A percentile compares a stretch with the other conserved stretches of the same genome.
Evolutionary conservation across 129 eudicot genomes (phyloP).

Genomic region (Flaveria bidentis): DNA sequence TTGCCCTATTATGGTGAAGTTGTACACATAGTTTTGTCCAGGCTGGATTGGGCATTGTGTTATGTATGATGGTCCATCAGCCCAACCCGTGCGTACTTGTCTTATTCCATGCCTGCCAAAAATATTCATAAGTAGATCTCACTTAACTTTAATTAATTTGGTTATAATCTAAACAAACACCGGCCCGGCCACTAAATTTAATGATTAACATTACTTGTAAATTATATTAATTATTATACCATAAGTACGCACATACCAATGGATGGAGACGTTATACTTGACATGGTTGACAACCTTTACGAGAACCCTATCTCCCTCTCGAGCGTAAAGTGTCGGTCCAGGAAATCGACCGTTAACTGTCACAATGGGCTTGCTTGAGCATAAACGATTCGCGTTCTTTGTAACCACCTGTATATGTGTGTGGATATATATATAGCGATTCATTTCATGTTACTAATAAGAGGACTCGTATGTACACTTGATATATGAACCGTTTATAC

Average conservation of each 20-base stretch:
- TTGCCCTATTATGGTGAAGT: conserved; percentile 73
- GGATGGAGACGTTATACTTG: conserved; percentile 65
- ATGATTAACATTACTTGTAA: neutral
- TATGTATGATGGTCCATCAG: conserved; percentile 74
- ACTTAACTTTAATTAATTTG: no score
- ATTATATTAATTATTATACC: neutral
- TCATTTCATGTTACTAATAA: no score
- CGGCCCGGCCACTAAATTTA: no score
- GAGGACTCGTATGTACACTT: no score
- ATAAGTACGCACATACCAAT: conserved; percentile 41
- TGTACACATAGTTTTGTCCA: conserved; percentile 62
- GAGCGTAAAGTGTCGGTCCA: conserved; percentile 74
- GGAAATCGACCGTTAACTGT: conserved; percentile 60
- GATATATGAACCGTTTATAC: no score
- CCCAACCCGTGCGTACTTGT: conserved; percentile 78
- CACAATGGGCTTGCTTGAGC: conserved; percentile 62
- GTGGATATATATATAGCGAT: neutral
- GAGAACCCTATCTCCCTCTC: conserved; percentile 64
- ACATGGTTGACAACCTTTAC: conserved; percentile 64
- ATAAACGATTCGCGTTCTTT: conserved; percentile 57
- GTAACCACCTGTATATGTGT: conserved; percentile 48
- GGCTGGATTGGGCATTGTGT: conserved; percentile 76
- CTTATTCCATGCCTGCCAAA: conserved; percentile 63
- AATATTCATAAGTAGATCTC: no score
- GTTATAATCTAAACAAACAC: no score